Percentiles rank a stretch among this genome's conserved stretches.
Evolutionary conservation across 169 alveolate species (phyloP).

Genomic region (Amoebophrya sp.): DNA sequence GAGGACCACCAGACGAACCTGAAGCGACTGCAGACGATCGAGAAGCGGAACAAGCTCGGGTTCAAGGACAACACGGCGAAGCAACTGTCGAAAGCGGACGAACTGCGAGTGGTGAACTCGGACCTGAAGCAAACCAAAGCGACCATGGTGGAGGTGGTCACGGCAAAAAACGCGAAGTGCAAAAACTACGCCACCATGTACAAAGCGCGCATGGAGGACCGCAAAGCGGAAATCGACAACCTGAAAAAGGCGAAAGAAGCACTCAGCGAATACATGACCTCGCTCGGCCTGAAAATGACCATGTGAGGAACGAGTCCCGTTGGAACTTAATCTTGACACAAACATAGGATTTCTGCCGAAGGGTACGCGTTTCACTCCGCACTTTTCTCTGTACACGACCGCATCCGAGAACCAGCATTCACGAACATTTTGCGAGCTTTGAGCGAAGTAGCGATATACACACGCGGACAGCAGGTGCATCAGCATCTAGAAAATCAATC

Average conservation of each 20-base stretch:
- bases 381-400: no score
- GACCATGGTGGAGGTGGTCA: neutral
- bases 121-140: neutral
- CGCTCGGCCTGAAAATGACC: neutral
- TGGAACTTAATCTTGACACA: no score
- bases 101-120: neutral
- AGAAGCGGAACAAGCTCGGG: neutral
- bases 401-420: no score
- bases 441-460: no score
- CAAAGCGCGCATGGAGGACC: neutral
- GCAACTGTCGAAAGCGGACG: neutral
- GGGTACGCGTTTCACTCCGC: no score
- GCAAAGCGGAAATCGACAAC: neutral
- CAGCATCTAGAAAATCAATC: no score
- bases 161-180: neutral
- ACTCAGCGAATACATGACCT: neutral
- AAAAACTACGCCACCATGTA: neutral
- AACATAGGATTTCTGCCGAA: no score
- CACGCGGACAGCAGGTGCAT: no score
- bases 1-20: neutral
- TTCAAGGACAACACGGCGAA: neutral
- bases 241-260: neutral
- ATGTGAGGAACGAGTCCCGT: no score
- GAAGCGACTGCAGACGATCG: neutral
- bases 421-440: no score